Base-by-base conservation (phyloP, 1,284 basidiomycete genomes). In the Cryptococcus sp. region DNA sequence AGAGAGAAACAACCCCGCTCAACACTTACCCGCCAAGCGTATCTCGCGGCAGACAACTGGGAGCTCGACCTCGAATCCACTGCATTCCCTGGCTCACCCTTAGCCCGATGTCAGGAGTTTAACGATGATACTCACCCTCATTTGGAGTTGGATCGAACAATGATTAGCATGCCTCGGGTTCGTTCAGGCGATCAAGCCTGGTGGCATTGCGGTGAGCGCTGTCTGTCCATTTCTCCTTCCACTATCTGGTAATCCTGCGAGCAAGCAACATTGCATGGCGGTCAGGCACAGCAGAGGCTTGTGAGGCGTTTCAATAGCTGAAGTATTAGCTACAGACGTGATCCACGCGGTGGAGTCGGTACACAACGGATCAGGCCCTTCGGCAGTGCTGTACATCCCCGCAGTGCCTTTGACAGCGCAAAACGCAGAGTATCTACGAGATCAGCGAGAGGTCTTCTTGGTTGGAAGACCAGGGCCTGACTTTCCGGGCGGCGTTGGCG, bases 331-430 rank as follows among this genome's bases (percentile, higher is more conserved):
- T 23, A 83, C 57, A 82, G 87, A 90, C 70, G 79, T 82, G 25
- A 83, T 90, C 10, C 89, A 91, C 70, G 83, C 86, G 0, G 89
- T 91, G 34, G 89, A 91, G 70, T 60, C 69, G 5, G 72, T 80
- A 23, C 88, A 91, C 69, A 68, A 65, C 8, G 89, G 90, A 0
- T 64, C 68, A 13, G 78, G 78, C 4, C 87, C 90, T 65, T 88
- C 88, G 0, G 86, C 86, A 0, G 89, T 91, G 23, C 69, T 92
- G 57, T 92, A 91, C 72, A 91, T 91, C 57, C 89, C 89, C 0
- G 85, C 88, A 3, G 85, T 85, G 0, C 89, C 89, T 0, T 78
- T 89, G 15, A 89, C 88, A 0, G 50, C 80, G 29, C 74, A 82
- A 58, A 90, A 89, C 72, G 85, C 83, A 7, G 75, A 77, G 16